A percentile compares a stretch with the other conserved stretches of the same genome.
Conservation (phyloP, 805 yeast genomes). For the Saturnispora sanitii region DNA sequence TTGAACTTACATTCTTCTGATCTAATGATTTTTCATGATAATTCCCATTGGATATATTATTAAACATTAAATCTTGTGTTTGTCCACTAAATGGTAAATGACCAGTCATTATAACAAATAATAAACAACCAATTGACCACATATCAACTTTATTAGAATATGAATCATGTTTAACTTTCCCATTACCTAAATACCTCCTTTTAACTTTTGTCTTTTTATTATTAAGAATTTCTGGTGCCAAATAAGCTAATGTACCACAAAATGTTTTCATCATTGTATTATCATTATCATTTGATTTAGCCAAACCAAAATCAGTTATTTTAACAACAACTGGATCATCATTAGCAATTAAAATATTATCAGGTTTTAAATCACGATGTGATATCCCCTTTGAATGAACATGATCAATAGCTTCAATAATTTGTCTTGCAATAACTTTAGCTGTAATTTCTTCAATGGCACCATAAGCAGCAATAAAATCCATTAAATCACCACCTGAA, state of each 20-base stretch:
- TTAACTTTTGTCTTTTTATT: conserved; percentile 30
- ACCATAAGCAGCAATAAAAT: conserved; percentile 87
- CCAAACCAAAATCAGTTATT: conserved; percentile 93
- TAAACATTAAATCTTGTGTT: conserved; percentile 78
- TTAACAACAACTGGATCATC: conserved; percentile 90
- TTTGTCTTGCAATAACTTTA: conserved; percentile 76
- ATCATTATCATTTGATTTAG: conserved; percentile 77
- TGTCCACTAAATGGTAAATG: conserved; percentile 92
- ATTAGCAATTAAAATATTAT: conserved; percentile 80
- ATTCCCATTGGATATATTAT: conserved; percentile 65
- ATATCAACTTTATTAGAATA: conserved; percentile 89
- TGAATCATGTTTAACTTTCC: conserved; percentile 26
- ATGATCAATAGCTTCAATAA: conserved; percentile 72
- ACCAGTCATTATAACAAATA: conserved; percentile 84
- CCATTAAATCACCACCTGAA: conserved; percentile 97
- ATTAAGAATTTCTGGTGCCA: conserved; percentile 86
- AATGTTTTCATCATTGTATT: conserved; percentile 84
- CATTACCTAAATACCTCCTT: conserved; percentile 26
- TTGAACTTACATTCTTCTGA: conserved; percentile 48
- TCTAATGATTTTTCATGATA: conserved; percentile 70
- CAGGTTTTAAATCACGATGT: conserved; percentile 96
- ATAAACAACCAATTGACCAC: conserved; percentile 95
- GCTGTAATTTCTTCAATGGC: conserved; percentile 87
- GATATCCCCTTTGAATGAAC: conserved; percentile 86
- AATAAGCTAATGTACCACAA: conserved; percentile 94